Conservation (phyloP, 306 rosid species). For the Prunus armeniaca region DNA sequence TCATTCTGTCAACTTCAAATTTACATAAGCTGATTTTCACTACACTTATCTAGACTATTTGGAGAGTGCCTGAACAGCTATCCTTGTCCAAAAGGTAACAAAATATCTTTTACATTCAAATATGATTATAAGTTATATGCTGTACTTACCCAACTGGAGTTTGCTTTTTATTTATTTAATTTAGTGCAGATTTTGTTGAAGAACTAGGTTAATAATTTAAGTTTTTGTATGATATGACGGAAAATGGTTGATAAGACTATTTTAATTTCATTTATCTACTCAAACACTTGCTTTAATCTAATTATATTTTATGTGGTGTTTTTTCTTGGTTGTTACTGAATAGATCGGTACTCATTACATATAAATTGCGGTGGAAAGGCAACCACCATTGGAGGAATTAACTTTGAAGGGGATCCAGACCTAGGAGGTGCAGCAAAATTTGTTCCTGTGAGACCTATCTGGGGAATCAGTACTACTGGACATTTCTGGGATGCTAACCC, state of each 20-base stretch:
- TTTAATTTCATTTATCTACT: neutral
- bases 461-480: constrained; percentile 68
- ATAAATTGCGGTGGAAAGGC: constrained; percentile 1
- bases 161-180: too few species aligned
- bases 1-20: neutral
- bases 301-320: neutral
- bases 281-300: neutral
- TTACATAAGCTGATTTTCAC: neutral
- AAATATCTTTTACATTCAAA: neutral
- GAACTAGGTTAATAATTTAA: neutral
- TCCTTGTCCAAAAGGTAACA: constrained; percentile 26
- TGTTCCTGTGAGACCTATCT: neutral
- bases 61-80: neutral
- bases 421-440: neutral
- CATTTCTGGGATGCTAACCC: constrained; percentile 25
- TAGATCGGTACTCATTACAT: neutral
- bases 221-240: neutral
- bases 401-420: neutral
- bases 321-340: neutral
- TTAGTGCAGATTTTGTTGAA: too few species aligned
- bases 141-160: neutral
- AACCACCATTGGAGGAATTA: neutral
- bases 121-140: neutral
- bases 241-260: neutral
- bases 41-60: neutral